Evolutionary conservation across 768 basidiomycete species (phyloP).

Genomic region (Phanerochaete sordida): DNA sequence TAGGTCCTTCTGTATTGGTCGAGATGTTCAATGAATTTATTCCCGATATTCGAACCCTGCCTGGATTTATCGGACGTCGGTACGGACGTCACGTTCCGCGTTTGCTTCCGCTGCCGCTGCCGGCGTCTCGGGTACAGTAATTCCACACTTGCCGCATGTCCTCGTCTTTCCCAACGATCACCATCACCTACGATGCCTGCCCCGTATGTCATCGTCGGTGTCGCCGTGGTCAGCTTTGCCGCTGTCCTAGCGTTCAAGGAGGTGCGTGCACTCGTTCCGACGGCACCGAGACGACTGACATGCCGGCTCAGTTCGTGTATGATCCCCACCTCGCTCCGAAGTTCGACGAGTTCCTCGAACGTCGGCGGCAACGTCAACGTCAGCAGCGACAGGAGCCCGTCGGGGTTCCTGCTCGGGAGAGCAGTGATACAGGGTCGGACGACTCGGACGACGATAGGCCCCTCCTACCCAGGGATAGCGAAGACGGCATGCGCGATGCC

Average conservation of each 20-base stretch:
- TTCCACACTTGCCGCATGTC: background rate
- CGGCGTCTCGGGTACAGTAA: background rate
- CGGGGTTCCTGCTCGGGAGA: slow-evolving; percentile 15
- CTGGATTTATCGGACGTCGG: background rate
- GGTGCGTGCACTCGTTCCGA: slow-evolving; percentile 28
- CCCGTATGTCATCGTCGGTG: slow-evolving; percentile 39
- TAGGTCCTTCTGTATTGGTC: no score
- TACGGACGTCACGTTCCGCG: background rate
- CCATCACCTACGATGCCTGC: slow-evolving; percentile 28
- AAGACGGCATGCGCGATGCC: slow-evolving; percentile 1
- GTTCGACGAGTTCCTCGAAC: no score
- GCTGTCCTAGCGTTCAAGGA: slow-evolving; percentile 56
- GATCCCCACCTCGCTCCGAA: slow-evolving; percentile 66
- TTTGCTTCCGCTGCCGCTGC: background rate
- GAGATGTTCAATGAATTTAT: no score
- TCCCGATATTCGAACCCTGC: no score
- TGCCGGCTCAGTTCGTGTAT: slow-evolving; percentile 51
- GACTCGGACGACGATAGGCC: slow-evolving; percentile 11
- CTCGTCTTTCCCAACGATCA: background rate
- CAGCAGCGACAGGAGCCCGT: slow-evolving; percentile 22
- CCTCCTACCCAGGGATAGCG: background rate
- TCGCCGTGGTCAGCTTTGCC: slow-evolving; percentile 46
- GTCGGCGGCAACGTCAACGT: slow-evolving; percentile 44
- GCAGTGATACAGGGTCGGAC: background rate
- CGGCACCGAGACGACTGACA: background rate